Conservation (phyloP, 2,329 filamentous ascomycete species). For the Penicillium sp. region DNA sequence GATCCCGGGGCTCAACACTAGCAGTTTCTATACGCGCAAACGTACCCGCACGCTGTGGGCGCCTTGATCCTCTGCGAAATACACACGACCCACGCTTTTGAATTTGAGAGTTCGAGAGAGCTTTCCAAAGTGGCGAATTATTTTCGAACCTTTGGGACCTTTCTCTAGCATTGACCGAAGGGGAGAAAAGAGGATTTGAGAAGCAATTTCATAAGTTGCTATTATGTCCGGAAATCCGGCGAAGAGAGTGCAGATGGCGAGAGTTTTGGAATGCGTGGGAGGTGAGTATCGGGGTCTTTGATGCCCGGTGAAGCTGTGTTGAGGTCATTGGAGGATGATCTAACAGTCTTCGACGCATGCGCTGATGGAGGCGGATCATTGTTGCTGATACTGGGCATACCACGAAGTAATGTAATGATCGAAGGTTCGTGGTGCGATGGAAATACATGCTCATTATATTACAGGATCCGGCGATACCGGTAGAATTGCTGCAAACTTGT, state of each 20-base stretch:
- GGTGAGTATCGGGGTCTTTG: conserved; percentile 29
- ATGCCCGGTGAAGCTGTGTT: conserved; percentile 19
- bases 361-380: conserved; percentile 18
- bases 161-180: conserved; percentile 36
- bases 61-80: conserved; percentile 46
- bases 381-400: conserved; percentile 36
- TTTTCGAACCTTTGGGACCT: conserved; percentile 43
- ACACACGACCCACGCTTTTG: conserved; percentile 34
- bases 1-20: conserved; percentile 50
- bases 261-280: conserved; percentile 40
- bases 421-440: not conserved
- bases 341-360: conserved; percentile 38
- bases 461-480: conserved; percentile 9
- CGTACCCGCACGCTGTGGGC: conserved; percentile 39
- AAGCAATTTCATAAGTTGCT: conserved; percentile 43
- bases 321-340: conserved; percentile 29
- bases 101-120: conserved; percentile 39
- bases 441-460: not conserved
- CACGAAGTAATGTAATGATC: conserved; percentile 21
- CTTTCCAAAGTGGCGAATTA: conserved; percentile 28
- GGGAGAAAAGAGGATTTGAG: conserved; percentile 38
- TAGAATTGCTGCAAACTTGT: conserved; percentile 5
- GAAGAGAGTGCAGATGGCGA: conserved; percentile 31
- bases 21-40: conserved; percentile 45
- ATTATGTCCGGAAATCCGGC: conserved; percentile 29